Conservation (phyloP, 192 early-diverging fungal genomes). For the Backusella tuberculispora region DNA sequence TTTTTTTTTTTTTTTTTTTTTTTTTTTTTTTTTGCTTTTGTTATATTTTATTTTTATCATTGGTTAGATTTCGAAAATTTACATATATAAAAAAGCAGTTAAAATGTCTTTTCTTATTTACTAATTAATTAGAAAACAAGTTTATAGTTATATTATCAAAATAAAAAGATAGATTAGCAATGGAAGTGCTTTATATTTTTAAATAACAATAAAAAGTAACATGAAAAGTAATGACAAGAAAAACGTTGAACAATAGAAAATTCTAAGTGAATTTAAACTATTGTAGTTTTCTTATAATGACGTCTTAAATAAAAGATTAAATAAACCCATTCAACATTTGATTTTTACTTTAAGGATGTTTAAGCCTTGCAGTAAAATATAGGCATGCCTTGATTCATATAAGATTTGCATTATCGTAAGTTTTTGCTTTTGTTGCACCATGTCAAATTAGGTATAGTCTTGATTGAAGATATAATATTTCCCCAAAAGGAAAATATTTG, state of each 20-base stretch:
- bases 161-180: background rate
- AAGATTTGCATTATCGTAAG: conserved; percentile 5
- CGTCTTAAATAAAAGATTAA: background rate
- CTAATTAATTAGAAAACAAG: background rate
- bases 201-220: background rate
- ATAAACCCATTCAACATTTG: background rate
- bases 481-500: background rate
- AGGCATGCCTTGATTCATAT: background rate
- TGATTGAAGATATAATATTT: background rate
- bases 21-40: too few species aligned
- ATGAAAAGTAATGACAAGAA: background rate
- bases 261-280: background rate
- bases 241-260: background rate
- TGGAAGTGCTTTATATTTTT: background rate
- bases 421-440: background rate
- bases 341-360: background rate
- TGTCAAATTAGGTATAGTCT: conserved; percentile 2
- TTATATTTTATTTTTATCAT: background rate
- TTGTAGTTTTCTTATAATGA: background rate
- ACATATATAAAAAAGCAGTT: too few species aligned
- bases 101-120: background rate
- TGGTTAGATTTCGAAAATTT: background rate
- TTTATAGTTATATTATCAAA: background rate
- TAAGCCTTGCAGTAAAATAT: background rate
- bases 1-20: too few species aligned